Base-by-base conservation (phyloP, 768 basidiomycete genomes). In the Tricholomella constricta region DNA sequence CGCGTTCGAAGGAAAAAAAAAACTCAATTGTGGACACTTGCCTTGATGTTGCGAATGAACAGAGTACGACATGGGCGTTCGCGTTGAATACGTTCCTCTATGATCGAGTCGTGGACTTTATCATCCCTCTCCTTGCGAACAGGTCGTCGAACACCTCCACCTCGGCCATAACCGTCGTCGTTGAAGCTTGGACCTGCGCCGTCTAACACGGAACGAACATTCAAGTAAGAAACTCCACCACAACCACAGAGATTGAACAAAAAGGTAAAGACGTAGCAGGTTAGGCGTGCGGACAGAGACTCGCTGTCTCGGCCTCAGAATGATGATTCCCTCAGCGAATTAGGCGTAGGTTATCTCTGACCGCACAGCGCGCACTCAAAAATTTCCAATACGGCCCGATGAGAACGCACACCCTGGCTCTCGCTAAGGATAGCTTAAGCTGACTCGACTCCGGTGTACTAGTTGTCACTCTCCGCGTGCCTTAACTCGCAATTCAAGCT, bases 21-120 rank as follows among this genome's bases (percentile, higher is more conserved):
- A 66, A 63, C 55, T 61, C 63, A 57, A 60, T 56, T 50, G 54
- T 56, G 50, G 51, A 37, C 52, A 78, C 92, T 88, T 73, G 91
- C 96, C 87, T 94, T 97, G 65, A 99, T 92, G 68, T 99, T 99
- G 62, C 97, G 86, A 59, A 98, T 94, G 67, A 99, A 99, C 29
- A 99, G 75, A 3, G 94, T 98, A 48, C 97, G 83, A 71, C 97
- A 98, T 1, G 94, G 94, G 61, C 94, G 80, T 77, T 99, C 96
- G 58, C 90, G 85, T 68, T 92, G 86, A 61, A 94, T 90, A 56
- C 96, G 87, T 68, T 95, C 91, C 79, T 94, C 92, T 74, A 96
- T 94, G 57, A 94, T 86, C 34, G 89, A 88, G 64, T 89, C 88
- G 78, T 92, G 92, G 37, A 89, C 83, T 72, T 93, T 91, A 76